These are phyloP conservation scores for Komagataella phaffii DNA, from an alignment of 805 yeast species.

Conservation along the genomic window DNA sequence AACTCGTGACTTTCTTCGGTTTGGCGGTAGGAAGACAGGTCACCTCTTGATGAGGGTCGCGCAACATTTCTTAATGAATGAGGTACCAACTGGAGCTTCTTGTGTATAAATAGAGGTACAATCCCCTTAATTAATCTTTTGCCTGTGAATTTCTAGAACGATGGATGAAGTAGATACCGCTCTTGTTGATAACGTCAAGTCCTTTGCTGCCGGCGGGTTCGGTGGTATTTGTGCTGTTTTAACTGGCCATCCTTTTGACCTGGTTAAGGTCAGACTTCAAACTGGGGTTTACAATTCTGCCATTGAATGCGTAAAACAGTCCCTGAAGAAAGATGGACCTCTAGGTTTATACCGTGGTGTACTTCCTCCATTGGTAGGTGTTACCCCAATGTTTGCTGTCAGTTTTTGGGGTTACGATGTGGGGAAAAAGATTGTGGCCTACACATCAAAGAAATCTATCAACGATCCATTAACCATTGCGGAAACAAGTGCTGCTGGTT, in stretches of 20 bases:
- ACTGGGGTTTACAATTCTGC: slow-evolving; percentile 59
- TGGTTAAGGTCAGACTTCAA: slow-evolving; percentile 84
- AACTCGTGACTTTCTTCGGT: neutral
- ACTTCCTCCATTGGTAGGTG: slow-evolving; percentile 88
- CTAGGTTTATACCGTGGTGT: slow-evolving; percentile 88
- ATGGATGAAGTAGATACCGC: slow-evolving; percentile 34
- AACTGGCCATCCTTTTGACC: slow-evolving; percentile 94
- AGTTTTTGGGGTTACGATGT: slow-evolving; percentile 97
- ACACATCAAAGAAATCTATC: slow-evolving; percentile 20
- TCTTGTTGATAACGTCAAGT: slow-evolving; percentile 66
- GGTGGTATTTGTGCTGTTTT: slow-evolving; percentile 95
- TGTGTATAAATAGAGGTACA: neutral
- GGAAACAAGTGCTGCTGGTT: slow-evolving; percentile 85
- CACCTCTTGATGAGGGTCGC: neutral
- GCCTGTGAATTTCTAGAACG: neutral
- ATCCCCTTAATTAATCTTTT: neutral
- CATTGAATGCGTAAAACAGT: slow-evolving; percentile 51
- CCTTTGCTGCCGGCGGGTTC: slow-evolving; percentile 86
- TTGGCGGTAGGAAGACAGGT: neutral
- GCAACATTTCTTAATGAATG: neutral
- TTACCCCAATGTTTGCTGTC: slow-evolving; percentile 97
- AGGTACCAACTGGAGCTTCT: neutral
- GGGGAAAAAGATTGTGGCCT: slow-evolving; percentile 65
- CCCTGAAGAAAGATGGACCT: slow-evolving; percentile 62
- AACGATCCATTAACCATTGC: slow-evolving; percentile 37